phyloP scores from a whole-genome alignment of 169 alveolate genomes.

The Cystoisospora suis region DNA sequence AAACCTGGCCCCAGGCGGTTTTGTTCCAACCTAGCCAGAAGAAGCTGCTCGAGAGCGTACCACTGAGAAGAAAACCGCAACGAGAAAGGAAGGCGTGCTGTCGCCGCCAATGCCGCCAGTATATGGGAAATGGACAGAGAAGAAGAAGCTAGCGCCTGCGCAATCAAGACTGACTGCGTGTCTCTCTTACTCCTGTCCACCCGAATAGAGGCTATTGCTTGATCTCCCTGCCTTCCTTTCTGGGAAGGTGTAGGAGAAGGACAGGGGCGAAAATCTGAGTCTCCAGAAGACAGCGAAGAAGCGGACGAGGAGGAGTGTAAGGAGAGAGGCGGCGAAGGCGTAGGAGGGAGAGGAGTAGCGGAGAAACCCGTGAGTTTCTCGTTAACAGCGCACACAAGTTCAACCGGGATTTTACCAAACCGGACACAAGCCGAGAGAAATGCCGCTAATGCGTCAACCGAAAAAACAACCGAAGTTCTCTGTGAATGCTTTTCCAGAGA shows the following conservation, averaged over 20 bases:
- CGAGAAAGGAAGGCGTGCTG: not conserved
- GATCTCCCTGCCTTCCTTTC: not conserved
- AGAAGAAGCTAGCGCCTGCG: not conserved
- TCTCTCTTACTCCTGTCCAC: not conserved
- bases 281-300: too few species aligned
- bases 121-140: not conserved
- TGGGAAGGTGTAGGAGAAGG: too few species aligned
- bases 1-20: not conserved
- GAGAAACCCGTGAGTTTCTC: not conserved
- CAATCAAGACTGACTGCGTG: too few species aligned
- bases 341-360: not conserved
- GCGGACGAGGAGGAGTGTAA: not conserved
- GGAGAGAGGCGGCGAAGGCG: not conserved
- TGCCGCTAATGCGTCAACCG: not conserved
- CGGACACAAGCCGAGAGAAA: constrained; percentile 11
- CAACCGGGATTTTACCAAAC: constrained; percentile 22
- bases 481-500: too few species aligned
- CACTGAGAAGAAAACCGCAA: constrained; percentile 23
- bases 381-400: constrained; percentile 12
- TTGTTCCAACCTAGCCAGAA: not conserved
- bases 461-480: not conserved
- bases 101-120: not conserved
- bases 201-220: not conserved
- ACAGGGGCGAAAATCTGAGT: too few species aligned
- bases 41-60: constrained; percentile 8